Conservation (phyloP, 192 early-diverging fungal species). For the Jimgerdemannia lactiflua region DNA sequence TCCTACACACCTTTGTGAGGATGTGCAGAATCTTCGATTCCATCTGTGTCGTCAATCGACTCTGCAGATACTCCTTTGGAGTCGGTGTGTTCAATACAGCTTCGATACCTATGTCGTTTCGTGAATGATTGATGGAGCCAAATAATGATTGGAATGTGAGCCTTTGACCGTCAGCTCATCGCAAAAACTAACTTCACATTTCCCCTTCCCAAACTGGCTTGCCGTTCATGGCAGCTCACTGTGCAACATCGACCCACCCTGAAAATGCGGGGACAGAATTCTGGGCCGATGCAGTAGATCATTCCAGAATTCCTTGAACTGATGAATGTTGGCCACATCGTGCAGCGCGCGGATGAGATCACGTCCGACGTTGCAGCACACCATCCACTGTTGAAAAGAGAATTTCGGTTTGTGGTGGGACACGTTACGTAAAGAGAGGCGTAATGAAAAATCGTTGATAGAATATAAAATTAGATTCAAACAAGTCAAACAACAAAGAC, state of each 20-base stretch:
- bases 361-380: constrained; percentile 59
- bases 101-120: constrained; percentile 32
- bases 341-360: constrained; percentile 68
- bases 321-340: constrained; percentile 50
- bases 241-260: constrained; percentile 19
- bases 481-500: no score
- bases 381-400: constrained; percentile 45
- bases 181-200: background rate
- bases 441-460: no score
- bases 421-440: no score
- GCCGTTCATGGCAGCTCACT: background rate
- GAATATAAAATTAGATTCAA: no score
- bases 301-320: constrained; percentile 53
- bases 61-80: constrained; percentile 54
- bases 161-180: no score
- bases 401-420: constrained; percentile 15
- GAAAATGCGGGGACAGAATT: constrained; percentile 51
- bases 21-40: constrained; percentile 64
- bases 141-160: background rate
- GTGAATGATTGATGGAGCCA: background rate
- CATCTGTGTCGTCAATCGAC: constrained; percentile 65
- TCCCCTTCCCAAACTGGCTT: no score
- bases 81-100: constrained; percentile 59
- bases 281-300: constrained; percentile 51
- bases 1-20: constrained; percentile 47